Conservation (phyloP, 352 stramenopile species). For the Pythium phragmitis region DNA sequence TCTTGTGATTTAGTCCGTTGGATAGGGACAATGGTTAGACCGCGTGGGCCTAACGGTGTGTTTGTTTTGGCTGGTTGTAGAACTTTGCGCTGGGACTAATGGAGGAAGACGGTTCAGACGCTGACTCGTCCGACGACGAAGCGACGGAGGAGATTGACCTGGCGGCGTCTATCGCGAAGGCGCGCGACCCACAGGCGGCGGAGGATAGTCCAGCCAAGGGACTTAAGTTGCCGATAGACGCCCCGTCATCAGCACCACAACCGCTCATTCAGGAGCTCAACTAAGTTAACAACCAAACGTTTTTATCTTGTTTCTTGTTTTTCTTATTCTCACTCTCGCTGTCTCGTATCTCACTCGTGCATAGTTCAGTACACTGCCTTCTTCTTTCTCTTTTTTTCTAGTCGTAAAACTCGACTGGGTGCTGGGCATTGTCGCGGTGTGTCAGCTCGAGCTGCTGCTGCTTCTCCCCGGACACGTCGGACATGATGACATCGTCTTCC, state of each 20-base stretch:
- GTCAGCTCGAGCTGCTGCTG: slow-evolving; percentile 54
- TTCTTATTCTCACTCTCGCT: slow-evolving; percentile 3
- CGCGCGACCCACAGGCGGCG: not conserved
- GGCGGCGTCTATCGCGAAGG: slow-evolving; percentile 26
- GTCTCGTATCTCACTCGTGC: too few relatives aligned
- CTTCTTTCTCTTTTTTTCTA: slow-evolving; percentile 26
- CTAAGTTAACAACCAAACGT: slow-evolving; percentile 26
- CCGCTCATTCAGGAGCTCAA: slow-evolving; percentile 80
- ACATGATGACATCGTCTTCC: slow-evolving; percentile 65
- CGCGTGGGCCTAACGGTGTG: not conserved
- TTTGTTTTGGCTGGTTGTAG: slow-evolving; percentile 25
- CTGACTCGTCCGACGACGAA: slow-evolving; percentile 34
- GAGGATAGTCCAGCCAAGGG: slow-evolving; percentile 18
- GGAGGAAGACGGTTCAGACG: slow-evolving; percentile 38
- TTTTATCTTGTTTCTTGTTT: not conserved
- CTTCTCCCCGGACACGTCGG: slow-evolving; percentile 63
- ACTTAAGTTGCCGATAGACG: slow-evolving; percentile 34
- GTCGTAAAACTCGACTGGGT: slow-evolving; percentile 81
- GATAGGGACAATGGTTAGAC: not conserved
- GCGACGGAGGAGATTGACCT: slow-evolving; percentile 29
- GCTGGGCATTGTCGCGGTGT: slow-evolving; percentile 49
- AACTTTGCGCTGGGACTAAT: slow-evolving; percentile 78
- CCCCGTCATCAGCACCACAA: slow-evolving; percentile 31
- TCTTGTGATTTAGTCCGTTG: slow-evolving; percentile 2
- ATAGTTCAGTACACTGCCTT: too few relatives aligned